These are phyloP conservation scores for Gigaspora rosea DNA, from an alignment of 192 early-diverging fungal genomes.

Conservation along the genomic window DNA sequence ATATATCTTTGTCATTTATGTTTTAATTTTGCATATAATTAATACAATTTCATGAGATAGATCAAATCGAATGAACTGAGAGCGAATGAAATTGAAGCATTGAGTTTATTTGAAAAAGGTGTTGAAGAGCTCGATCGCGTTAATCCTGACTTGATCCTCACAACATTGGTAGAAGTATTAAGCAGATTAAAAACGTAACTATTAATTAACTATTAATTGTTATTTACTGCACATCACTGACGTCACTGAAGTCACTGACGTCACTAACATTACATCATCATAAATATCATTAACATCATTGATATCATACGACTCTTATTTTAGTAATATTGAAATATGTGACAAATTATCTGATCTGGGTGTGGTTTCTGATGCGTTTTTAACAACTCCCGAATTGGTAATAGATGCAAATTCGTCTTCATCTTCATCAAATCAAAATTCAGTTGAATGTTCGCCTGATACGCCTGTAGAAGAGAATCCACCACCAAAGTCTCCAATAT, in stretches of 20 bases:
- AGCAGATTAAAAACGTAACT: slow-evolving; percentile 38
- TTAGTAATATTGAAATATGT: slow-evolving; percentile 27
- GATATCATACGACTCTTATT: neutral
- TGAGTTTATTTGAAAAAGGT: slow-evolving; percentile 44
- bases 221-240: neutral
- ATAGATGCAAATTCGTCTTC: neutral
- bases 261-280: slow-evolving; percentile 18
- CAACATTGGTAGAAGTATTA: slow-evolving; percentile 42
- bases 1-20: neutral
- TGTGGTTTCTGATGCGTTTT: slow-evolving; percentile 5
- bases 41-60: slow-evolving; percentile 18
- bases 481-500: slow-evolving; percentile 35
- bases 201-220: slow-evolving; percentile 24
- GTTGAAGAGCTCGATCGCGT: slow-evolving; percentile 43
- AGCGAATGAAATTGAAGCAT: slow-evolving; percentile 42
- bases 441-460: neutral
- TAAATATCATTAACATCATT: too few species aligned
- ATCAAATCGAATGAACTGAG: slow-evolving; percentile 45
- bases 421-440: slow-evolving; percentile 7
- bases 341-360: slow-evolving; percentile 26
- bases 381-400: neutral
- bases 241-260: slow-evolving; percentile 28
- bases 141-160: slow-evolving; percentile 43
- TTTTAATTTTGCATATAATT: neutral
- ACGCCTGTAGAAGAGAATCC: slow-evolving; percentile 33